phyloP scores from a whole-genome alignment of 306 rosid species.

The Begonia peltatifolia region DNA sequence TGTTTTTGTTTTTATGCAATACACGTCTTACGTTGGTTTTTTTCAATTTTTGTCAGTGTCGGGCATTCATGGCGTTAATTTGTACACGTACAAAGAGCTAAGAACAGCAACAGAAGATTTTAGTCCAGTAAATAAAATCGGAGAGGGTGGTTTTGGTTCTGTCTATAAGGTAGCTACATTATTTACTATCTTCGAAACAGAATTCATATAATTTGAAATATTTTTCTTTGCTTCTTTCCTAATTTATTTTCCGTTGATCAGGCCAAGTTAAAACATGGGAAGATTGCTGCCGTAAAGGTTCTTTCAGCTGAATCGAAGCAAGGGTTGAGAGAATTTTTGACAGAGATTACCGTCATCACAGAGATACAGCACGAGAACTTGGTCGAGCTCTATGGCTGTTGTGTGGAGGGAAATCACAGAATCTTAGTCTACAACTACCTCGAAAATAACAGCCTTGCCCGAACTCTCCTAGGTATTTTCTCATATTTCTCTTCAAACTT shows the following conservation, averaged over 20 bases:
- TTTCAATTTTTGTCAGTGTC: conserved; percentile 20
- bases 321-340: conserved; percentile 86
- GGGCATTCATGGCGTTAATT: conserved; percentile 48
- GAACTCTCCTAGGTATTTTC: conserved; percentile 56
- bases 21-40: no score
- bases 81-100: conserved; percentile 55
- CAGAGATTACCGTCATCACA: conserved; percentile 82
- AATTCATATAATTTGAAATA: neutral
- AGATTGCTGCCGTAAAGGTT: conserved; percentile 83
- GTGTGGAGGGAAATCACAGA: conserved; percentile 61
- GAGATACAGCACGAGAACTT: conserved; percentile 78
- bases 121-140: conserved; percentile 60
- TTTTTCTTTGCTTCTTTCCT: conserved; percentile 7
- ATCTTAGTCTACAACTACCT: conserved; percentile 92
- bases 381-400: conserved; percentile 82
- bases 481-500: no score
- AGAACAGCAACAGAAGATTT: conserved; percentile 59
- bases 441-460: conserved; percentile 80
- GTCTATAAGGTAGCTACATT: conserved; percentile 61
- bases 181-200: conserved; percentile 6
- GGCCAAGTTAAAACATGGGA: conserved; percentile 82
- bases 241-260: conserved; percentile 21
- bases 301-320: conserved; percentile 83
- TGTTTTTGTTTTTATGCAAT: no score
- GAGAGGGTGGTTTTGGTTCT: conserved; percentile 99